These are phyloP conservation scores for Spirogloea muscicola DNA, from an alignment of 139 green algal species.

Conservation along the genomic window DNA sequence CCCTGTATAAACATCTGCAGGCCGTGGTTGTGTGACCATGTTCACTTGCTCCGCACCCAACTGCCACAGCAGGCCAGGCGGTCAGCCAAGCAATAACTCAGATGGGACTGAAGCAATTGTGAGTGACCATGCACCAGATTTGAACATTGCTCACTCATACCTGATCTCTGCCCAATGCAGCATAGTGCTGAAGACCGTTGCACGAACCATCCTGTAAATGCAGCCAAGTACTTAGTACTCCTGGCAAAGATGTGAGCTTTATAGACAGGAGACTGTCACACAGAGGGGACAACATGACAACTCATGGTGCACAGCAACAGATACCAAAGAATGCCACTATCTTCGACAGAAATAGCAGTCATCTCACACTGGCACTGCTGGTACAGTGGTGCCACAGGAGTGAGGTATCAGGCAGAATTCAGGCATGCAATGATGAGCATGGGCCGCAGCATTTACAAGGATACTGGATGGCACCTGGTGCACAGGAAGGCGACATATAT, in stretches of 20 bases:
- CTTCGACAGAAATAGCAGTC: too few species aligned
- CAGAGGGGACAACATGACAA: too few species aligned
- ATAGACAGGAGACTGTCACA: too few species aligned
- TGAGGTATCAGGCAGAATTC: too few species aligned
- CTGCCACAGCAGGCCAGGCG: not conserved
- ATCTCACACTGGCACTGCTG: too few species aligned
- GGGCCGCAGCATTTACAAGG: too few species aligned
- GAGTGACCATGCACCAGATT: not conserved
- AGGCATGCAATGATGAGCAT: too few species aligned
- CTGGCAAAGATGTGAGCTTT: too few species aligned
- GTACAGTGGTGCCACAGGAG: too few species aligned
- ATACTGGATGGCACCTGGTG: slow-evolving; percentile 48
- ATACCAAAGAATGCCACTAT: too few species aligned
- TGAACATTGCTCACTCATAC: slow-evolving; percentile 3
- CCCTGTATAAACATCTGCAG: slow-evolving; percentile 13
- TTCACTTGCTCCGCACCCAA: slow-evolving; percentile 1
- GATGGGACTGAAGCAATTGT: not conserved
- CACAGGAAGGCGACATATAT: slow-evolving; percentile 70
- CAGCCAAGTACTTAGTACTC: too few species aligned
- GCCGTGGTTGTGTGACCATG: not conserved
- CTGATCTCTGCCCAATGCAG: slow-evolving; percentile 79
- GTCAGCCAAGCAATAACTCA: not conserved
- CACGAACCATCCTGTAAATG: slow-evolving; percentile 94
- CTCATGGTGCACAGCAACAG: too few species aligned
- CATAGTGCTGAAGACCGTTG: slow-evolving; percentile 98